A percentile compares a stretch with the other conserved stretches of the same genome.
These are phyloP conservation scores for Miscanthus lutarioriparius DNA, from an alignment of 176 grass and related monocot genomes.

Conservation along the genomic window DNA sequence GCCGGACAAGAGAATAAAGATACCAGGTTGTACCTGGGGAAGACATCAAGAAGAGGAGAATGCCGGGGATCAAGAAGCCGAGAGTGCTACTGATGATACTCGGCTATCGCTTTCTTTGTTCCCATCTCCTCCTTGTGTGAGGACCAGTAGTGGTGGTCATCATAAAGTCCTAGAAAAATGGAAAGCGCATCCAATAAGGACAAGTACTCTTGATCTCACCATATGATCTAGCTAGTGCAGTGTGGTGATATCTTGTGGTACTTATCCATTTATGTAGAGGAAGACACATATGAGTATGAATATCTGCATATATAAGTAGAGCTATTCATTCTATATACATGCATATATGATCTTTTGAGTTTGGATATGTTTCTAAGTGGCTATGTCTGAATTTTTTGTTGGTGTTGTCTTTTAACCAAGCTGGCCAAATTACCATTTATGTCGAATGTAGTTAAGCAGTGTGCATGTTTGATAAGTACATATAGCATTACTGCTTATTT, in stretches of 20 bases:
- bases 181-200: constrained; percentile 29
- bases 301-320: neutral
- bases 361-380: neutral
- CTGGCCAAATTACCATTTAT: neutral
- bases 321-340: neutral
- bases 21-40: neutral
- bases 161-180: constrained; percentile 8
- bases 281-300: constrained; percentile 12
- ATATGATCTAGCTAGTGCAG: constrained; percentile 28
- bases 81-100: neutral
- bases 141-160: neutral
- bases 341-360: neutral
- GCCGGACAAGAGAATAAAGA: constrained; percentile 6
- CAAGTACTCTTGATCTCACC: constrained; percentile 66
- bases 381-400: neutral
- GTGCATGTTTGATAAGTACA: neutral
- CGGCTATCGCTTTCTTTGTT: constrained; percentile 42
- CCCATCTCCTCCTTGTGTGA: constrained; percentile 7
- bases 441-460: neutral
- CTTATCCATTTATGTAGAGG: constrained; percentile 30
- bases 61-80: constrained; percentile 22
- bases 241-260: constrained; percentile 64
- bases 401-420: neutral
- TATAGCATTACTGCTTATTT: neutral
- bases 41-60: neutral